These are phyloP conservation scores for Candida khao-thaluensis DNA, from an alignment of 805 yeast species.

Conservation along the genomic window DNA sequence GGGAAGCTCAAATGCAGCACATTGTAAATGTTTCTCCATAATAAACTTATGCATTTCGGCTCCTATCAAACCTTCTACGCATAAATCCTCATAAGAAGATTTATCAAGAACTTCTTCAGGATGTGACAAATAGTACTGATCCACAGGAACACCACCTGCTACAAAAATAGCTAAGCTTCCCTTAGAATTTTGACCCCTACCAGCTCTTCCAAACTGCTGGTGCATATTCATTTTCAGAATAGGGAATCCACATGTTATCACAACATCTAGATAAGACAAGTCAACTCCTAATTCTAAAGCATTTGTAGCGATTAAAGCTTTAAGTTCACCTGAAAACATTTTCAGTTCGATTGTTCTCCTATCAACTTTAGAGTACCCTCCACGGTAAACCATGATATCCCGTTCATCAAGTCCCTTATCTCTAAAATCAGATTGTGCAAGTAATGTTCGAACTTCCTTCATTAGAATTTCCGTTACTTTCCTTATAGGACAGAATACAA, in stretches of 20 bases:
- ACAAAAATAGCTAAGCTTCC: conserved; percentile 86
- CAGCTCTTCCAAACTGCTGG: conserved; percentile 97
- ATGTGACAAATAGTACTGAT: conserved; percentile 76
- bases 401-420: conserved; percentile 37
- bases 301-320: conserved; percentile 90
- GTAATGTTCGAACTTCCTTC: conserved; percentile 70
- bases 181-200: conserved; percentile 64
- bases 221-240: conserved; percentile 80
- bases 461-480: conserved; percentile 82
- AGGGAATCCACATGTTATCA: conserved; percentile 91
- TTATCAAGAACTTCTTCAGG: conserved; percentile 56
- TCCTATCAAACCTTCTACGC: conserved; percentile 37
- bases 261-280: conserved; percentile 90
- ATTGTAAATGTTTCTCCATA: conserved; percentile 82
- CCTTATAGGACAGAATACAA: conserved; percentile 87
- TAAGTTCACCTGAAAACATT: conserved; percentile 83
- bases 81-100: conserved; percentile 38
- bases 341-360: conserved; percentile 83
- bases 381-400: conserved; percentile 90
- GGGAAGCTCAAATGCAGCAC: conserved; percentile 90
- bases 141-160: conserved; percentile 80
- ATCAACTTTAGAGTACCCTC: conserved; percentile 87
- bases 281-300: conserved; percentile 96
- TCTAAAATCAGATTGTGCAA: conserved; percentile 42
- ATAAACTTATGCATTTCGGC: conserved; percentile 41